Conservation (phyloP, 257 asterid genomes). For the Eucommia ulmoides region DNA sequence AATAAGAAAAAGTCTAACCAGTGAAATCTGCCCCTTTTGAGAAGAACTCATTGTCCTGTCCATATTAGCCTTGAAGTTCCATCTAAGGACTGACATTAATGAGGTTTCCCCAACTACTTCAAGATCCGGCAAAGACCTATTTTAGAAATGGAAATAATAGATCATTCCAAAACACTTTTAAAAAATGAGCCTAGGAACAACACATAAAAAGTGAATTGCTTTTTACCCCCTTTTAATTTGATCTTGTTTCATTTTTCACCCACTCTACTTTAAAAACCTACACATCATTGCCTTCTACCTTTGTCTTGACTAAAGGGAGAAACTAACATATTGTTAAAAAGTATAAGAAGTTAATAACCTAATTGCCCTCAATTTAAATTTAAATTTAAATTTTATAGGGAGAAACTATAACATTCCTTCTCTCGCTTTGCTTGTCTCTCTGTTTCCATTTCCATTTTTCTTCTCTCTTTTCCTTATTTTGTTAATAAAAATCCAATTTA, state of each 20-base stretch:
- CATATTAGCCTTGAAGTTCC: conserved; percentile 78
- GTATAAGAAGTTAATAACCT: no score
- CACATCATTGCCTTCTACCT: not conserved
- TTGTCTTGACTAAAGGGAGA: no score
- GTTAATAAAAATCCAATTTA: no score
- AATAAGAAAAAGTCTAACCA: conserved; percentile 41
- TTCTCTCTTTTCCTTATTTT: no score
- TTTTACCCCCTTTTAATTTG: no score
- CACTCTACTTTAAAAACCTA: not conserved
- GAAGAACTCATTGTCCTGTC: conserved; percentile 73
- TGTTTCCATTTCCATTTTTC: no score
- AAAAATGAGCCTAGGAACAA: conserved; percentile 2
- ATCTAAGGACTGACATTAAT: conserved; percentile 54
- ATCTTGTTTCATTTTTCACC: not conserved
- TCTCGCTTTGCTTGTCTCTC: no score
- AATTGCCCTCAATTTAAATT: no score
- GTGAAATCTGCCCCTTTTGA: conserved; percentile 51
- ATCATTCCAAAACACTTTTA: conserved; percentile 2
- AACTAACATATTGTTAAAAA: no score
- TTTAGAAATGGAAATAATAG: conserved; percentile 10
- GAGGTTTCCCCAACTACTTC: conserved; percentile 50
- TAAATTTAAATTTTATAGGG: no score
- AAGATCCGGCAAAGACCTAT: conserved; percentile 74
- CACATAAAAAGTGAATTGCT: not conserved
- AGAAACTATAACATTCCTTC: no score